Evolutionary conservation across 345 rosid genomes (phyloP), one percentile per base, ranked within the genome.

Genomic region (Syzygium aqueum): DNA sequence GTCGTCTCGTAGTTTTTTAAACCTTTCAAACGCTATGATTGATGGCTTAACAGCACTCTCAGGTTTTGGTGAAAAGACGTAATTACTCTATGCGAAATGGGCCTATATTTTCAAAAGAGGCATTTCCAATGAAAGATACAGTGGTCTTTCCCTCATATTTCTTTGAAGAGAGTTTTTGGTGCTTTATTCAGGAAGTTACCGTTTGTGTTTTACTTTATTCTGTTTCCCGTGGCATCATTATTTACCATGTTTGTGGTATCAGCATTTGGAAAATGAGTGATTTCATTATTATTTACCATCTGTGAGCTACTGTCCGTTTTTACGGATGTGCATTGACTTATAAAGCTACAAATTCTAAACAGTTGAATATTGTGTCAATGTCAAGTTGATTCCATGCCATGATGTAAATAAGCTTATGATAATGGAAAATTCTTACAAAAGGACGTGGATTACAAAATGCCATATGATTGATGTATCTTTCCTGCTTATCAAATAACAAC

Each of bases 401-500:
- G 49, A 73, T 73, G 49, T 17, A 37, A 73, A 73, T 73, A 37
- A 73, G 25, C 14, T 73, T 73, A 49, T 73, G 49, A 73, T 33
- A 11, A 37, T 73, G 82, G 19, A 11, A 53, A 53, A 53, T 84
- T 37, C 63, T 84, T 10, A 30, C 46, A 28, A 53, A 53, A 28
- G 73, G 49, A 56, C 65, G 27, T 77, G 50, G 88, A 51, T 53
- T 12, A 53, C 85, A 59, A 78, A 52, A 52, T 87, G 49, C 80
- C 46, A 33, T 37, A 37, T 37, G 40, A 73, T 73, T 37, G 84
- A 22, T 85, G 56, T 84, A 53, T 84, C 73, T 88, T 84, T 84
- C 77, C 84, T 89, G 53, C 88, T 92, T 84, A 10, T 84, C 59
- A 84, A 33, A 73, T 40, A 37, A 73, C 37, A 37, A 37, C 49